Base-by-base conservation (phyloP, 192 early-diverging fungal genomes). In the Umbelopsis sp. region DNA sequence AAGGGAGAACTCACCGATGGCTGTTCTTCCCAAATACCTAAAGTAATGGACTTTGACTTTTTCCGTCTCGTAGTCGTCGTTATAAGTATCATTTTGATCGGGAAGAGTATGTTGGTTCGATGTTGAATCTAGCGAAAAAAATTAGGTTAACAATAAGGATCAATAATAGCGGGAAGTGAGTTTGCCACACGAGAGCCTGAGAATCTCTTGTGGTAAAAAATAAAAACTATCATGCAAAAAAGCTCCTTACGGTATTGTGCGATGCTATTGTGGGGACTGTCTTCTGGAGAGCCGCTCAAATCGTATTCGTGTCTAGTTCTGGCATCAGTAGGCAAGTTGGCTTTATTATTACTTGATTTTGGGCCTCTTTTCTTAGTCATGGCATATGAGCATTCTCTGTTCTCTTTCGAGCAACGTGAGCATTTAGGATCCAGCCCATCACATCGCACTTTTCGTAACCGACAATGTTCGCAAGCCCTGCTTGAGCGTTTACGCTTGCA, bases 21-120 rank as follows among this genome's bases (percentile, higher is more conserved):
- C 55, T 35, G 55, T 61, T 18, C 55, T 27, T 15, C 55, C 55
- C 27, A 61, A 12, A 18, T 61, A 61, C 16, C 55, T 25, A 16
- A 61, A 61, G 18, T 61, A 61, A 61, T 61, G 55, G 25, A 61
- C 55, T 6, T 61, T 61, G 2, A 61, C 55, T n/a, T 61, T 61
- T n/a, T 61, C 55, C 16, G 55, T 61, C 18, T 61, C 55, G 18
- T 61, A 61, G 55, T 61, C 18, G 16, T 61, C 55, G 30, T 1
- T 35, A 16, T 27, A n/a, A 2, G 11, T 2, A 11, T 61, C 55
- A 15, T 11, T 33, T n/a, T 27, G 18, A 61, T 61, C 30, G 12
- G 55, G 16, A 4, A 13, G 2, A 2, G 18, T 18, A 25, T 61
- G 10, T 41, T 41, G 27, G 5, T 61, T 30, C 0, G 55, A 16